Evolutionary conservation across 257 asterid species (phyloP), one percentile per base, ranked within the genome.

Genomic region (Buddleja alternifolia): DNA sequence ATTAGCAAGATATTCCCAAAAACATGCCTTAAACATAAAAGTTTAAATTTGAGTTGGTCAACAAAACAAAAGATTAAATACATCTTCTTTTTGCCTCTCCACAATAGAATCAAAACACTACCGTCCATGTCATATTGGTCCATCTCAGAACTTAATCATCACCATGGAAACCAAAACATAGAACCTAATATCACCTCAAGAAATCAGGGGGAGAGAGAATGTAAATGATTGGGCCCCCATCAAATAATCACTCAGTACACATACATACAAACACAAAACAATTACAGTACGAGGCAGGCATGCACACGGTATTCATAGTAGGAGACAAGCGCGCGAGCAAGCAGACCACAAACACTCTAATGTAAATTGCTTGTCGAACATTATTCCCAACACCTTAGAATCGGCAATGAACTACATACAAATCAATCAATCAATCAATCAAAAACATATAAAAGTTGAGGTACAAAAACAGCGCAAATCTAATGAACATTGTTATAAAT

Each of bases 351-450:
- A 40, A 56, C 41, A 16, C 36, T 69, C 66, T 61, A 68, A 44
- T 29, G 14, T 52, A 23, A 10, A 24, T 25, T 53, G 8, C 57
- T 53, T 36, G 21, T 7, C 20, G 11, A n/a, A 59, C 23, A 48
- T 58, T n/a, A 69, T 21, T 12, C 15, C 48, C 67, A 44, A 51
- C 50, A 44, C 41, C 29, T 63, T 57, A 65, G 42, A 68, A n/a
- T 29, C 75, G 37, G 25, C 77, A 5, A 29, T 29, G n/a, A 37
- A 67, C 42, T 51, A 48, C 37, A 34, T 19, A 45, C 7, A 6
- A 40, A 10, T 15, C 46, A 24, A 41, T 8, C 47, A 41, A 41
- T 41, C n/a, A 15, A 20, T 4, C 41, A 24, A 52, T 20, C n/a
- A 59, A 7, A 50, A 14, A 8, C 36, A 34, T 52, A 23, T 46